Base-by-base conservation (phyloP, 2,329 filamentous ascomycete species). In the Chaetomium globosum region DNA sequence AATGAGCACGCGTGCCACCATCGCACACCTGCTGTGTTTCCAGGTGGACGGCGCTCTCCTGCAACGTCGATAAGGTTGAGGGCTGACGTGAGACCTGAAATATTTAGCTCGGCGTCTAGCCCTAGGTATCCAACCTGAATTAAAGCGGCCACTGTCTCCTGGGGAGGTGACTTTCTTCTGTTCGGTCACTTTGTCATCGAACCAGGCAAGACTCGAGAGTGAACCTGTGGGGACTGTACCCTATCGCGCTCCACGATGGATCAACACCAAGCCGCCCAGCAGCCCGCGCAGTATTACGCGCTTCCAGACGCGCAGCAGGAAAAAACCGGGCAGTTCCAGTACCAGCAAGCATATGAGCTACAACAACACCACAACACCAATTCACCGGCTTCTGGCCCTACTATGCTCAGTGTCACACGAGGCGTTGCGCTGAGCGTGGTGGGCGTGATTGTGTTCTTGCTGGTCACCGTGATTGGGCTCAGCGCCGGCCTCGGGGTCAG, bases 401-500 rank as follows among this genome's bases (percentile, higher is more conserved):
- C 63, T 33, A 12, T 65, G 30, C 39, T 69, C 49, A 68, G 62
- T 21, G 64, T 70, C 39, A 73, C 70, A 39, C 68, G 69, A 19
- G 66, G 68, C 46, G 33, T 71, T 21, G 70, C 66, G 46, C 36
- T 71, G 23, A 52, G 31, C 23, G 52, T 71, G 26, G 19, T 72
- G n/a, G 63, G 46, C 28, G 59, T 68, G 5, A 16, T 69, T 4
- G 52, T 65, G 23, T 16, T 74, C n/a, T 65, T 74, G 21, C 61
- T 73, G 3, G 48, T 69, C 23, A 36, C 67, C 33, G 71, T 74
- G 53, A 72, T 74, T 39, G 73, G 73, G 9, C 70, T 75, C n/a
- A 65, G 67, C 51, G 73, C 73, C 19, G 73, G 73, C 12, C 67
- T 75, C 4, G 73, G 73, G 19, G 69, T 73, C 10, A 74, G 71